These are phyloP conservation scores for Lactifluus pinguis DNA, from an alignment of 768 basidiomycete genomes.

Conservation along the genomic window DNA sequence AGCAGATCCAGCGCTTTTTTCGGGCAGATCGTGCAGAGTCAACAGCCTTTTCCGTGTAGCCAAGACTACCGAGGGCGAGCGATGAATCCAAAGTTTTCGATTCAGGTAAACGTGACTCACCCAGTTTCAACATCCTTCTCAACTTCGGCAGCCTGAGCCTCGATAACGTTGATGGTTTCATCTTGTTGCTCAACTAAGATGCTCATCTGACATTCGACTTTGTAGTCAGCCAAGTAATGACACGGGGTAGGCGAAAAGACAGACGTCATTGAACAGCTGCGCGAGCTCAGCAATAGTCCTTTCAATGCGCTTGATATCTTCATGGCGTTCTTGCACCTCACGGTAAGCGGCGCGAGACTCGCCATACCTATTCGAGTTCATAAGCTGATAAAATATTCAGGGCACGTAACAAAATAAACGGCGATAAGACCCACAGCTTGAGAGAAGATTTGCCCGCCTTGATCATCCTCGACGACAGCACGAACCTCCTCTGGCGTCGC, in stretches of 20 bases:
- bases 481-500: constrained; percentile 75
- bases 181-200: constrained; percentile 93
- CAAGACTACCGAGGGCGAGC: constrained; percentile 39
- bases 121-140: constrained; percentile 82
- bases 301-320: constrained; percentile 94
- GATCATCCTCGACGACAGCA: constrained; percentile 55
- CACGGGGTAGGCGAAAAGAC: constrained; percentile 22
- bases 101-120: constrained; percentile 33
- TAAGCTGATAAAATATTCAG: constrained; percentile 41
- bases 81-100: constrained; percentile 4
- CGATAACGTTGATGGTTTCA: constrained; percentile 75
- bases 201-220: constrained; percentile 57
- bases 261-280: constrained; percentile 89
- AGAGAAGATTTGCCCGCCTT: constrained; percentile 66
- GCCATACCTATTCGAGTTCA: constrained; percentile 86
- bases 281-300: constrained; percentile 87
- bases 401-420: neutral
- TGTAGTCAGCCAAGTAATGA: neutral
- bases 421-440: constrained; percentile 42
- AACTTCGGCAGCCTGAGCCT: constrained; percentile 62
- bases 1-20: constrained; percentile 97
- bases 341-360: constrained; percentile 85
- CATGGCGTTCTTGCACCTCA: constrained; percentile 96
- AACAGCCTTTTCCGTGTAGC: constrained; percentile 83
- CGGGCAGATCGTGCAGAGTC: constrained; percentile 79